Percentiles rank a stretch among this genome's conserved stretches.
phyloP scores from a whole-genome alignment of 2,329 filamentous ascomycete genomes.

The Exophiala xenobiotica region DNA sequence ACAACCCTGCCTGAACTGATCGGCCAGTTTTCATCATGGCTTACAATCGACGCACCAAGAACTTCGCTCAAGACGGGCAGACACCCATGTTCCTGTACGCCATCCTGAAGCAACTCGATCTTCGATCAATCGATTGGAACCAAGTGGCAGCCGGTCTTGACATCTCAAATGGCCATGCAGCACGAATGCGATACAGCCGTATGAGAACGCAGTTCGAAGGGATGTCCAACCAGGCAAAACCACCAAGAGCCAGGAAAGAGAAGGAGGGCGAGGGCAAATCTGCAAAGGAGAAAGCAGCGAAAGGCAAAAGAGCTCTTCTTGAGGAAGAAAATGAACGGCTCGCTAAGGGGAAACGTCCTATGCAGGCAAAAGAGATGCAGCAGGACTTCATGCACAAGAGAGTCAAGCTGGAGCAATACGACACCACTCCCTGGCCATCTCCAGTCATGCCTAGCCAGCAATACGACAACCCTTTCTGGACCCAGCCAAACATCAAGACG shows the following conservation, averaged over 20 bases:
- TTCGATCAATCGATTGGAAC: constrained; percentile 56
- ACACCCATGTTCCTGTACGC: constrained; percentile 55
- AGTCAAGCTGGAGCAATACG: constrained; percentile 18
- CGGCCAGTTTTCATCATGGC: constrained; percentile 11
- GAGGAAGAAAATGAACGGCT: constrained; percentile 16
- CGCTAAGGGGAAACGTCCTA: constrained; percentile 1
- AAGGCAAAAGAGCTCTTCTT: constrained; percentile 6
- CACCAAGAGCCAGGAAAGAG: constrained; percentile 20
- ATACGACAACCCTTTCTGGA: constrained; percentile 7
- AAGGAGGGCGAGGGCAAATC: constrained; percentile 16
- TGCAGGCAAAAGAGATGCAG: constrained; percentile 1
- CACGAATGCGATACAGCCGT: constrained; percentile 57
- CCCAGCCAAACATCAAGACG: constrained; percentile 9
- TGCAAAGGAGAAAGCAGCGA: constrained; percentile 16
- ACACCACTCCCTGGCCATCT: not conserved
- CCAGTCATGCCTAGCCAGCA: constrained; percentile 2
- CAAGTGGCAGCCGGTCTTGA: constrained; percentile 50
- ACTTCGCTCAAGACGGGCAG: constrained; percentile 45
- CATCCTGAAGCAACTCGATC: constrained; percentile 56
- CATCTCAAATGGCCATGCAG: constrained; percentile 58
- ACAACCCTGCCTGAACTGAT: not conserved
- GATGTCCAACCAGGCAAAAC: constrained; percentile 28
- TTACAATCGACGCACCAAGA: constrained; percentile 22
- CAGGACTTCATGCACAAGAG: constrained; percentile 17
- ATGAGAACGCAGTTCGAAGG: constrained; percentile 56